These are phyloP conservation scores for Diaporthe nobilis DNA, from an alignment of 2,329 filamentous ascomycete genomes.

Conservation along the genomic window DNA sequence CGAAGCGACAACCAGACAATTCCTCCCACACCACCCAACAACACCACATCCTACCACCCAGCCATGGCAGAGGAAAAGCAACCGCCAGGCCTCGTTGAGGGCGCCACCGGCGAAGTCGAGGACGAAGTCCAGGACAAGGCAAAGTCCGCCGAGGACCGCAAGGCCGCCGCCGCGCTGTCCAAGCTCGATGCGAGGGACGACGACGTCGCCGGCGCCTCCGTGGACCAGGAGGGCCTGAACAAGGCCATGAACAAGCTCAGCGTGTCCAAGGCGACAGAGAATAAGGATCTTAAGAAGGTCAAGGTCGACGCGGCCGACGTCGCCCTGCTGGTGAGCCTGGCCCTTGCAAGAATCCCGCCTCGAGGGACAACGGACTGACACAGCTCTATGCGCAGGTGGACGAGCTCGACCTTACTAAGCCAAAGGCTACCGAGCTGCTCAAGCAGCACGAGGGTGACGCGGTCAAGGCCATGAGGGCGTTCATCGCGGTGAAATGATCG, in stretches of 20 bases:
- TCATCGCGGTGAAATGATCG: slow-evolving; percentile 47
- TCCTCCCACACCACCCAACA: neutral
- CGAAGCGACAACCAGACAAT: neutral
- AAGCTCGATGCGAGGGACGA: slow-evolving; percentile 73
- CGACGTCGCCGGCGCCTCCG: slow-evolving; percentile 63
- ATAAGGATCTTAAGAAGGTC: slow-evolving; percentile 69
- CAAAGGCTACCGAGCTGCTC: slow-evolving; percentile 81
- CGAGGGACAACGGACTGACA: neutral
- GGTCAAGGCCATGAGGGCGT: slow-evolving; percentile 76
- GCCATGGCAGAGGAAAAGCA: slow-evolving; percentile 75
- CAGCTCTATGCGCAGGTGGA: slow-evolving; percentile 66
- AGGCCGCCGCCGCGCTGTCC: slow-evolving; percentile 81
- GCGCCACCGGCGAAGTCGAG: slow-evolving; percentile 72
- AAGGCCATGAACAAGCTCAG: slow-evolving; percentile 79
- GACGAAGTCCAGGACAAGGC: slow-evolving; percentile 66
- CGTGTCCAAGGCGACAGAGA: slow-evolving; percentile 54
- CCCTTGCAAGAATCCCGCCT: neutral
- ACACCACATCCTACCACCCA: slow-evolving; percentile 11
- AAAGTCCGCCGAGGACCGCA: slow-evolving; percentile 82
- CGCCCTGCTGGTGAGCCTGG: slow-evolving; percentile 71
- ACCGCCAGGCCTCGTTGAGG: slow-evolving; percentile 70
- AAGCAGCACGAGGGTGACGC: slow-evolving; percentile 79
- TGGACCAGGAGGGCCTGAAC: slow-evolving; percentile 78
- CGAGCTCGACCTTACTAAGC: slow-evolving; percentile 79
- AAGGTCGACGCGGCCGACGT: slow-evolving; percentile 84